phyloP scores from a whole-genome alignment of 345 rosid genomes.

The Brassica carinata region DNA sequence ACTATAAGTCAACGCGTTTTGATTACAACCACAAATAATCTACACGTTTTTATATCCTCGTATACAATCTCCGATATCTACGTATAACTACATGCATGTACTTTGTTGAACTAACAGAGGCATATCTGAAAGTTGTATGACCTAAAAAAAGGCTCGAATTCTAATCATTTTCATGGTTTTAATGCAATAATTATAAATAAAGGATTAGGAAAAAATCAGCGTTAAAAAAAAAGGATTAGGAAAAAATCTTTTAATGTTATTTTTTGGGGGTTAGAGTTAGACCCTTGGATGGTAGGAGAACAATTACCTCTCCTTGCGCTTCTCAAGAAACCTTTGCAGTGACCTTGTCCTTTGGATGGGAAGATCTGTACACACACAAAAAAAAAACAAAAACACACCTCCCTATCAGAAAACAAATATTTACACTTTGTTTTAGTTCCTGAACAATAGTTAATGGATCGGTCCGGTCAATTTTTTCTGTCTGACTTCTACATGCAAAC shows the following conservation, averaged over 20 bases:
- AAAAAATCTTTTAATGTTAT: no score
- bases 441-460: not conserved
- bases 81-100: no score
- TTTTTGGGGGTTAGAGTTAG: not conserved
- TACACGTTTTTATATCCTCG: not conserved
- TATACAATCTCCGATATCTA: no score
- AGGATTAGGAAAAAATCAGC: not conserved
- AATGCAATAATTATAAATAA: not conserved
- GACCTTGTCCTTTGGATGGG: slow-evolving; percentile 73
- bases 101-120: slow-evolving; percentile 11
- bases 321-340: slow-evolving; percentile 81
- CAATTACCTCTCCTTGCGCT: slow-evolving; percentile 84
- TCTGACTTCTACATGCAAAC: not conserved
- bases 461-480: not conserved
- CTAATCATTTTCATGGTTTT: not conserved
- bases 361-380: slow-evolving; percentile 49
- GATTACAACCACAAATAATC: not conserved
- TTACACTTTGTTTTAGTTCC: not conserved
- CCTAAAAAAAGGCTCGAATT: not conserved
- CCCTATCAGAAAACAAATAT: not conserved
- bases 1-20: slow-evolving; percentile 26
- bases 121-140: slow-evolving; percentile 1
- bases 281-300: not conserved
- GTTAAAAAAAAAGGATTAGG: no score
- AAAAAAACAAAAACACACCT: not conserved